Base-by-base conservation (phyloP, 768 basidiomycete genomes). In the Leucocoprinus sp. region DNA sequence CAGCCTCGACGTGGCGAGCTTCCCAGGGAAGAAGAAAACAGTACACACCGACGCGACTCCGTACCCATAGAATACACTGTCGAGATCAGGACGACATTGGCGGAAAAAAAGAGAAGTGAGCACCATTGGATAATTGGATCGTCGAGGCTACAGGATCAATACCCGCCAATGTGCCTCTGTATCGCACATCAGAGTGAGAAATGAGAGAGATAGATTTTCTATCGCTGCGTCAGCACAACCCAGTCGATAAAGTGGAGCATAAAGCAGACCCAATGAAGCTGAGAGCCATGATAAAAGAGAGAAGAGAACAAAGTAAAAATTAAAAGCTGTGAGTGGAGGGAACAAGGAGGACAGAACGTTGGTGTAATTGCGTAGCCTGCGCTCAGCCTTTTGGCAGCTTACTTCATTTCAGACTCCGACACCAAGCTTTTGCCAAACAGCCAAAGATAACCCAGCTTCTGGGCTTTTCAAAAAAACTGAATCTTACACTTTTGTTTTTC, bases 121-220 rank as follows among this genome's bases (percentile, higher is more conserved):
- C 50, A 88, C 89, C 89, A 74, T 90, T 89, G 24, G 84, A 86
- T 28, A 92, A 75, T 60, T 87, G 84, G 52, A 93, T 92, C 3
- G 90, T 93, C 8, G 86, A 88, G 40, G 84, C 84, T 50, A 69
- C 75, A 26, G 89, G 83, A 66, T 91, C 87, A 57, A 93, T 90
- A 29, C 86, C 87, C 39, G 85, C 85, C 37, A 93, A 71, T 51
- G 87, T 89, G 50, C 89, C 89, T 52, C 86, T 75, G 67, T 92
- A 93, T 45, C 90, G 83, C 50, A 92, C 85, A 76, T 90, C 90
- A 41, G 86, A 88, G 62, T 89, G 85, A 48, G 89, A 91, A 61
- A 89, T 84, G 58, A 93, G 81, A 47, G 89, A 89, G 48, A 93
- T 92, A 8, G 84, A 78, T 73, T 89, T 89, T 61, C 87, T 88